These are phyloP conservation scores for Geotrichum restrictum DNA, from an alignment of 1,139 yeast species.

Conservation along the genomic window DNA sequence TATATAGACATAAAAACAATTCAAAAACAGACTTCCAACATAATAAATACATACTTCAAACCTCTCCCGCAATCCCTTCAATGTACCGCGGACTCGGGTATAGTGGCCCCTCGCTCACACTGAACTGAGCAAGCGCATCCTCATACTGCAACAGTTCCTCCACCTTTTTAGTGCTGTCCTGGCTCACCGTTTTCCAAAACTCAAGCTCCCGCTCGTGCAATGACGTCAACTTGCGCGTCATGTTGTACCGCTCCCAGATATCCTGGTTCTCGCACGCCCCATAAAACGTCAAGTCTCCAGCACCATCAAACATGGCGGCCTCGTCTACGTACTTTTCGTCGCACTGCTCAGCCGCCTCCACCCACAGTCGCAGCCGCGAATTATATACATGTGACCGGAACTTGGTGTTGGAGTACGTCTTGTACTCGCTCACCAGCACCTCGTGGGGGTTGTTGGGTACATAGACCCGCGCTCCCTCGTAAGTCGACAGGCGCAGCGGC, in stretches of 20 bases:
- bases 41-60: background rate
- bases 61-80: background rate
- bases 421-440: slow-evolving; percentile 41
- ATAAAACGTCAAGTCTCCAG: slow-evolving; percentile 28
- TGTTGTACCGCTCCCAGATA: slow-evolving; percentile 28
- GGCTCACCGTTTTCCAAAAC: background rate
- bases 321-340: slow-evolving; percentile 9
- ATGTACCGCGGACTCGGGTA: slow-evolving; percentile 1
- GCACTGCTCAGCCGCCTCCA: slow-evolving; percentile 8
- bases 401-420: slow-evolving; percentile 20
- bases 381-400: slow-evolving; percentile 25
- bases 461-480: slow-evolving; percentile 56
- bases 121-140: background rate
- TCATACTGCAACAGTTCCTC: background rate
- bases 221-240: slow-evolving; percentile 26
- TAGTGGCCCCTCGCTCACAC: background rate
- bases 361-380: slow-evolving; percentile 29
- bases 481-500: slow-evolving; percentile 53
- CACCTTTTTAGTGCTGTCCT: background rate
- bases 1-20: no score
- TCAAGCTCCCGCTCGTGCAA: slow-evolving; percentile 18
- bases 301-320: slow-evolving; percentile 23
- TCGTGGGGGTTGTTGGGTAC: slow-evolving; percentile 49
- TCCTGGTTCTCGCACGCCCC: slow-evolving; percentile 32
- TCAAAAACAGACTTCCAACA: no score